These are phyloP conservation scores for Rhodamnia argentea DNA, from an alignment of 345 rosid species.

Conservation along the genomic window DNA sequence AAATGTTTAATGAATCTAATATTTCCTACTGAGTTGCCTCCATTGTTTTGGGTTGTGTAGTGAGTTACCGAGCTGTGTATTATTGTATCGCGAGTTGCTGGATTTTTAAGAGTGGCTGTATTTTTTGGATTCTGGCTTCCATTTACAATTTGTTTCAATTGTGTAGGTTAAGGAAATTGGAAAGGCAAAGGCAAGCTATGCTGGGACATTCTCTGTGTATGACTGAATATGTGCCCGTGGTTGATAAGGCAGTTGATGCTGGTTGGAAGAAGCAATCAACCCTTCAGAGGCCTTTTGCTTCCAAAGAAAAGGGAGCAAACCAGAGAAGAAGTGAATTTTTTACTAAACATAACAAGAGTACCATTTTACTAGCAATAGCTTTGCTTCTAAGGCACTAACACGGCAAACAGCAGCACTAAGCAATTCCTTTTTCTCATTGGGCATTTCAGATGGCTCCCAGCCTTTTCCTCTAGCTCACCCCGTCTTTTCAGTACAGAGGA, in stretches of 20 bases:
- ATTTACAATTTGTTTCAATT: background rate
- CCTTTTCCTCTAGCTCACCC: constrained; percentile 85
- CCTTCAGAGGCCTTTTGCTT: constrained; percentile 24
- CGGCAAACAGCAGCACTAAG: constrained; percentile 95
- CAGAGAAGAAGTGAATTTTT: background rate
- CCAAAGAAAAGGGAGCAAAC: constrained; percentile 21
- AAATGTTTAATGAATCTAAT: background rate
- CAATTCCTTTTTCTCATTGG: constrained; percentile 89
- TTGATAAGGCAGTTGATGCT: constrained; percentile 91
- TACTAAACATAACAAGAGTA: constrained; percentile 3
- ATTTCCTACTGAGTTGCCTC: background rate
- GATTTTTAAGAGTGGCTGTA: background rate
- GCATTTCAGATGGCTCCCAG: constrained; percentile 92
- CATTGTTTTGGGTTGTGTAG: background rate
- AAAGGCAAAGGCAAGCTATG: constrained; percentile 49
- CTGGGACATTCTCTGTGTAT: constrained; percentile 69
- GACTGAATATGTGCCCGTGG: constrained; percentile 99
- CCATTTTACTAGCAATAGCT: constrained; percentile 97
- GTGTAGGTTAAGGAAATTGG: constrained; percentile 63
- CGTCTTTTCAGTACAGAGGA: constrained; percentile 68
- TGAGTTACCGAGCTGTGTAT: background rate
- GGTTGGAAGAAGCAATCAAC: constrained; percentile 69
- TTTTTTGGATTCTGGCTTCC: background rate
- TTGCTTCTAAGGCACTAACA: constrained; percentile 94
- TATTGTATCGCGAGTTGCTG: background rate